A percentile compares a stretch with the other conserved stretches of the same genome.
These are phyloP conservation scores for Nitzschia sp. DNA, from an alignment of 108 stramenopile species.

Conservation along the genomic window DNA sequence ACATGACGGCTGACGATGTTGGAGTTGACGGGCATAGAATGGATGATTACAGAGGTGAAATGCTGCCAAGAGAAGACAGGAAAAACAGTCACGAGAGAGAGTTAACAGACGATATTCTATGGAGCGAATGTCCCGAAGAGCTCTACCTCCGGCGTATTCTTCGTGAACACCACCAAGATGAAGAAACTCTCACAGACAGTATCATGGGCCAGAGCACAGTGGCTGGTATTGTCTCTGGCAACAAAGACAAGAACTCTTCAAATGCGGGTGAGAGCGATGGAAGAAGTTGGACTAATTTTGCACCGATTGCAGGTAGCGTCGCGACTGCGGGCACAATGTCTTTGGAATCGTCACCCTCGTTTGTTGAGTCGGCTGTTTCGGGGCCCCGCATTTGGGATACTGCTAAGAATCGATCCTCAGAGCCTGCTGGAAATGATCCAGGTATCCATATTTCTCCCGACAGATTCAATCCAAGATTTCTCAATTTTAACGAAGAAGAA, in stretches of 20 bases:
- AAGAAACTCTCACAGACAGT: not conserved
- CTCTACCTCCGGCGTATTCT: not conserved
- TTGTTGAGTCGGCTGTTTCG: not conserved
- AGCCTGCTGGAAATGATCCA: no score
- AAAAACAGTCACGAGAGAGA: not conserved
- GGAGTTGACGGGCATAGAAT: no score
- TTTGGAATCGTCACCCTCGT: not conserved
- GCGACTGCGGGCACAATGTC: not conserved
- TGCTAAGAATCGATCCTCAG: no score
- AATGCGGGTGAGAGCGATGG: not conserved
- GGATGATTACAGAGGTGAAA: no score
- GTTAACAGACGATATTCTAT: not conserved
- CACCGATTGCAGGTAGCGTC: not conserved
- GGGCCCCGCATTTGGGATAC: no score
- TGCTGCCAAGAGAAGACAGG: no score
- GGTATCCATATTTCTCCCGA: no score
- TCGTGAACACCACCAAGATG: not conserved
- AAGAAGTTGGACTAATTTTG: not conserved
- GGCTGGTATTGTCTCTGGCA: not conserved
- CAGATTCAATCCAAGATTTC: not conserved
- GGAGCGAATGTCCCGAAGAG: slow-evolving; percentile 3
- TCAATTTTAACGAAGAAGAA: not conserved
- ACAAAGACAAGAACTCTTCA: not conserved
- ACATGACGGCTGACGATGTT: no score
- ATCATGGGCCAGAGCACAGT: not conserved